These are phyloP conservation scores for Rhizopogon parksii DNA, from an alignment of 1,284 basidiomycete species.

Conservation along the genomic window DNA sequence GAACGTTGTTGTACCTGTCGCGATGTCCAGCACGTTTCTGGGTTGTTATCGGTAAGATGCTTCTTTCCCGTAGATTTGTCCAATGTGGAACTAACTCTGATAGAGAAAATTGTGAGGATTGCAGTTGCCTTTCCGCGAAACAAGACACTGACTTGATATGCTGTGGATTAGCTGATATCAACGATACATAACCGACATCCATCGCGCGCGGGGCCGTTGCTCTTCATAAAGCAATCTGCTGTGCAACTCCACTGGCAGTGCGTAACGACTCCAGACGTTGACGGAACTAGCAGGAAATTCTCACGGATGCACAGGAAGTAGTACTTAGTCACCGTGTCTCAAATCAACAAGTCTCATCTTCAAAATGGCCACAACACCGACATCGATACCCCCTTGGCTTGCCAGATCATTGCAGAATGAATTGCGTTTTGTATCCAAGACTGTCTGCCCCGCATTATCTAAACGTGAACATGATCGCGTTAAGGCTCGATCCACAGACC, in stretches of 20 bases:
- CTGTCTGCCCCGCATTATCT: constrained; percentile 13
- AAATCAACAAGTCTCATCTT: background rate
- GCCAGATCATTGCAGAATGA: background rate
- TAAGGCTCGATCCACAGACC: constrained; percentile 4
- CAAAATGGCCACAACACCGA: background rate
- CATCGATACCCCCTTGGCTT: background rate
- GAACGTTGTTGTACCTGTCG: constrained; percentile 48
- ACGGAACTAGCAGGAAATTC: background rate
- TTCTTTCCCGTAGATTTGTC: constrained; percentile 72
- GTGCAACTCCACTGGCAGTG: background rate
- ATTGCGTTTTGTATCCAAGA: background rate
- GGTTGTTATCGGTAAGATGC: constrained; percentile 59
- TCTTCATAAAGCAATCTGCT: constrained; percentile 1
- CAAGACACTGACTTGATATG: constrained; percentile 39
- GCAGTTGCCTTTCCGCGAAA: background rate
- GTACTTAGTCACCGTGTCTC: no score
- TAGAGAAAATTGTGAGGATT: constrained; percentile 6
- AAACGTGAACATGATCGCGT: constrained; percentile 23
- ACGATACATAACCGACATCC: background rate
- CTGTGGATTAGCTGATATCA: constrained; percentile 2
- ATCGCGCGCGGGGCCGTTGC: background rate
- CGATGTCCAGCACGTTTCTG: constrained; percentile 80
- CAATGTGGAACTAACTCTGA: constrained; percentile 77
- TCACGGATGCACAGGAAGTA: background rate
- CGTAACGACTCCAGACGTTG: background rate